phyloP scores from a whole-genome alignment of 1,139 yeast species.

The Hyphopichia wangnamkhiaoensis region DNA sequence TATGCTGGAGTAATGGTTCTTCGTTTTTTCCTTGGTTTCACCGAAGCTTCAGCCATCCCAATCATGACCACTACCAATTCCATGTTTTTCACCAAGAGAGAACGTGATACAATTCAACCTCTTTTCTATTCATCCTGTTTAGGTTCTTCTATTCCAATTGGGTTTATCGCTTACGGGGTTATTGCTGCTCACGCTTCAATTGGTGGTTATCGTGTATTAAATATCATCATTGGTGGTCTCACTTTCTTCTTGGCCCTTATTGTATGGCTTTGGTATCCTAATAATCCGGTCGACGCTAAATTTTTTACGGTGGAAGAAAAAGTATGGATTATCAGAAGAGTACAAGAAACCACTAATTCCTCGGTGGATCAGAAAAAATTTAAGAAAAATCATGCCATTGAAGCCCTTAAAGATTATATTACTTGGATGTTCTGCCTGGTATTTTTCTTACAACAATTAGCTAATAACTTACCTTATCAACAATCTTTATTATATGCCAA shows the following conservation, averaged over 20 bases:
- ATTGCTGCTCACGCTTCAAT: constrained; percentile 25
- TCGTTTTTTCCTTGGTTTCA: constrained; percentile 47
- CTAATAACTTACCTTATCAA: constrained; percentile 50
- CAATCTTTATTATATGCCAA: constrained; percentile 43
- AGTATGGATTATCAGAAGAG: constrained; percentile 47
- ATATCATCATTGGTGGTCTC: constrained; percentile 44
- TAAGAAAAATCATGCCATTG: constrained; percentile 43
- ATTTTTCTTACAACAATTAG: constrained; percentile 42
- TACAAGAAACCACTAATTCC: constrained; percentile 36
- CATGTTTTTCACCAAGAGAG: constrained; percentile 44
- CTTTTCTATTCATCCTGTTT: constrained; percentile 47
- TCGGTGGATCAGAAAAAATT: constrained; percentile 47
- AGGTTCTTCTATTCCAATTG: constrained; percentile 44
- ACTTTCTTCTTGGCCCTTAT: constrained; percentile 32
- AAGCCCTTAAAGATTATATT: constrained; percentile 47
- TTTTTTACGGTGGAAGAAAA: constrained; percentile 40
- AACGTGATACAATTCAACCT: constrained; percentile 43
- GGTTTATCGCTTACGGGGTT: constrained; percentile 48
- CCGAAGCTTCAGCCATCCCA: constrained; percentile 45
- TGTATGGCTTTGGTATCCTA: constrained; percentile 38
- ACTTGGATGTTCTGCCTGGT: constrained; percentile 45
- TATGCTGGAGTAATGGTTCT: constrained; percentile 41
- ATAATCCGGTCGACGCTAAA: constrained; percentile 42
- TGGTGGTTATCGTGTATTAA: constrained; percentile 39
- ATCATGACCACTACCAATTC: constrained; percentile 39